Percentiles rank a stretch among this genome's conserved stretches.
Evolutionary conservation across 2,329 filamentous ascomycete genomes (phyloP).

Genomic region (Colletotrichum spinosum): DNA sequence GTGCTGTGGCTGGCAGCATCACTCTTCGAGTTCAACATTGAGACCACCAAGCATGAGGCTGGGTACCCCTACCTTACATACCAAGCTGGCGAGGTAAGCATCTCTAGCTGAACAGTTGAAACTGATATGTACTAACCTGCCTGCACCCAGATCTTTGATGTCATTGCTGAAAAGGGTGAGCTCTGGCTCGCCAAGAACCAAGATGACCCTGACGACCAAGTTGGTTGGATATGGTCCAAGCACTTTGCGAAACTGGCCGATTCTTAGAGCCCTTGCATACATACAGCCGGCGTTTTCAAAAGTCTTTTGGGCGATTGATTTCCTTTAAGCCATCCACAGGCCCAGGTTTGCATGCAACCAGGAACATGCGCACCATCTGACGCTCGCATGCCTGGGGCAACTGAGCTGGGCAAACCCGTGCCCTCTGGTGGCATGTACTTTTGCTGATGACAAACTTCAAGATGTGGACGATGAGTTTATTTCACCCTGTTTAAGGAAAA

Average conservation of each 20-base stretch:
- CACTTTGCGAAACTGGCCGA: conserved; percentile 84
- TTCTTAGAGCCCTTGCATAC: conserved; percentile 45
- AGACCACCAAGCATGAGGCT: conserved; percentile 89
- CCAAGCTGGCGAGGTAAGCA: conserved; percentile 84
- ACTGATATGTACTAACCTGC: conserved; percentile 16
- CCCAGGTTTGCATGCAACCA: conserved; percentile 26
- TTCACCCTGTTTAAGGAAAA: conserved; percentile 1
- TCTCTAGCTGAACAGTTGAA: not conserved
- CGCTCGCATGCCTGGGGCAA: conserved; percentile 6
- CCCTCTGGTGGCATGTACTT: conserved; percentile 18
- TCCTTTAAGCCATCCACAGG: conserved; percentile 5
- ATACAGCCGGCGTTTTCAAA: conserved; percentile 29
- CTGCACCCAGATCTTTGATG: conserved; percentile 77
- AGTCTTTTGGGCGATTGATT: conserved; percentile 13
- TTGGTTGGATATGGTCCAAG: conserved; percentile 99
- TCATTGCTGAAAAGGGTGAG: conserved; percentile 96
- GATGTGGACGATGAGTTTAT: not conserved
- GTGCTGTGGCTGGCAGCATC: conserved; percentile 93
- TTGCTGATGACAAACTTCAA: conserved; percentile 8
- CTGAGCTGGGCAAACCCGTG: conserved; percentile 8
- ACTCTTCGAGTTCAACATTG: conserved; percentile 97
- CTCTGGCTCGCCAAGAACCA: conserved; percentile 98
- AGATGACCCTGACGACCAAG: conserved; percentile 81
- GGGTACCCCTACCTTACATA: conserved; percentile 98
- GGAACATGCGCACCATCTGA: conserved; percentile 25